Evolutionary conservation across 371 early-diverging fungal genomes (phyloP).

Genomic region (Thermomucor indicae-seudaticae): DNA sequence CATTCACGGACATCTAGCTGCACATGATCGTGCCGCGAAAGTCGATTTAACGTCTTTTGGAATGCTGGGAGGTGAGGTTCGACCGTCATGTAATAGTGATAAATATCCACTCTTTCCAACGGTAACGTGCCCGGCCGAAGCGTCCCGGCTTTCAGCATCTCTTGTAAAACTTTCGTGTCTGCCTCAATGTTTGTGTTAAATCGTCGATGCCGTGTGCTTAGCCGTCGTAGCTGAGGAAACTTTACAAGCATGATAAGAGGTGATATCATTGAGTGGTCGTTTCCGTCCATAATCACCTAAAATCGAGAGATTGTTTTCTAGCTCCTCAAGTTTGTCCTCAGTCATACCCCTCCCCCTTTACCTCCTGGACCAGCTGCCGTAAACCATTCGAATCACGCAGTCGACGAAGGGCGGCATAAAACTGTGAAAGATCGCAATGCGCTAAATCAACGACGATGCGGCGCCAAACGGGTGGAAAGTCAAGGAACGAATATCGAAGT

Average conservation of each 20-base stretch:
- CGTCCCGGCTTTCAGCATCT: slow-evolving; percentile 21
- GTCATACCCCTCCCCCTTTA: too few species aligned
- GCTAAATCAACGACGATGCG: slow-evolving; percentile 27
- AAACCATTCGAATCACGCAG: slow-evolving; percentile 31
- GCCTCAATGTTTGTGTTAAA: slow-evolving; percentile 33
- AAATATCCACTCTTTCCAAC: slow-evolving; percentile 24
- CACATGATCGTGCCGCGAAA: slow-evolving; percentile 25
- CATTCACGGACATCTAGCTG: slow-evolving; percentile 30
- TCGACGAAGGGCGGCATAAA: slow-evolving; percentile 40
- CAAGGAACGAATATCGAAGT: slow-evolving; percentile 25
- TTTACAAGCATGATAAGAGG: slow-evolving; percentile 44
- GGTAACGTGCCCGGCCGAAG: slow-evolving; percentile 18
- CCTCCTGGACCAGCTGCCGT: slow-evolving; percentile 23
- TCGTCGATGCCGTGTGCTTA: slow-evolving; percentile 31
- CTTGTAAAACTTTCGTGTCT: slow-evolving; percentile 35
- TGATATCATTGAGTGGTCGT: slow-evolving; percentile 34
- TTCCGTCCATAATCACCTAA: slow-evolving; percentile 38
- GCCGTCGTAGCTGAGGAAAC: slow-evolving; percentile 26
- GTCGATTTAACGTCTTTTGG: slow-evolving; percentile 26
- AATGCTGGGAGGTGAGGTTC: slow-evolving; percentile 26
- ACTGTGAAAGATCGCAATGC: slow-evolving; percentile 14
- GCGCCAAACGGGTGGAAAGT: slow-evolving; percentile 28
- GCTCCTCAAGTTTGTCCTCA: too few species aligned
- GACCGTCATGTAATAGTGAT: slow-evolving; percentile 33
- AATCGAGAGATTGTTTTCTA: too few species aligned